These are phyloP conservation scores for Suillus subalutaceus DNA, from an alignment of 768 basidiomycete species.

Conservation along the genomic window DNA sequence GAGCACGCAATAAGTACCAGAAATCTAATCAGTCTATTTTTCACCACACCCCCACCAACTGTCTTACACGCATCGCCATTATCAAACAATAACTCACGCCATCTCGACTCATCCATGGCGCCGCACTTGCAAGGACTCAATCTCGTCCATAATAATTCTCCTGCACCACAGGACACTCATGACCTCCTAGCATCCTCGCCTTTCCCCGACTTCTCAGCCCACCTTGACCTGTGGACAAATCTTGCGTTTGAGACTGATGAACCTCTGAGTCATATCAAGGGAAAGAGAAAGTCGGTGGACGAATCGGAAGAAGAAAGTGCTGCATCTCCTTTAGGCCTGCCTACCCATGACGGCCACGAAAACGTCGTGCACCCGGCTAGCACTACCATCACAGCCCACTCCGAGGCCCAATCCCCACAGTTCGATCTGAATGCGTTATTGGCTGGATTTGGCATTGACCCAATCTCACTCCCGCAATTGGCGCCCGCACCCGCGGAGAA, in stretches of 20 bases:
- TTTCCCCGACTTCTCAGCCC: slow-evolving; percentile 75
- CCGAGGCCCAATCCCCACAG: slow-evolving; percentile 37
- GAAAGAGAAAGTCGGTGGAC: slow-evolving; percentile 37
- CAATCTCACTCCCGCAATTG: slow-evolving; percentile 39
- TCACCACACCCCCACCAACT: slow-evolving; percentile 13
- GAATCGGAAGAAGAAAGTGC: slow-evolving; percentile 45
- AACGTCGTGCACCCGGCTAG: slow-evolving; percentile 57
- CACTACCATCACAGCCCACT: slow-evolving; percentile 38
- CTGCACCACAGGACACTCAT: slow-evolving; percentile 45
- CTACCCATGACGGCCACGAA: slow-evolving; percentile 57
- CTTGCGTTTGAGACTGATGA: slow-evolving; percentile 77
- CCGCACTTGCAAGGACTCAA: slow-evolving; percentile 79
- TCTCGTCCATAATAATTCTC: slow-evolving; percentile 61
- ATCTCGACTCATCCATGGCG: slow-evolving; percentile 52
- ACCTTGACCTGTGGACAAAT: slow-evolving; percentile 85
- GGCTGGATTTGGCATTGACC: slow-evolving; percentile 44
- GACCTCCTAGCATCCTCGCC: slow-evolving; percentile 65
- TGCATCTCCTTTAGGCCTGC: slow-evolving; percentile 25
- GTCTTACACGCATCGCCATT: slow-evolving; percentile 9
- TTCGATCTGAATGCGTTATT: slow-evolving; percentile 47
- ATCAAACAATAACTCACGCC: not conserved
- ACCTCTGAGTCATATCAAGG: slow-evolving; percentile 42
- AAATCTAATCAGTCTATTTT: slow-evolving; percentile 17
- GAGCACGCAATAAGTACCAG: slow-evolving; percentile 15
- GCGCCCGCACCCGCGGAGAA: slow-evolving; percentile 31